Conservation (phyloP, 176 grass and related monocot species). For the Alloteropsis semialata region DNA sequence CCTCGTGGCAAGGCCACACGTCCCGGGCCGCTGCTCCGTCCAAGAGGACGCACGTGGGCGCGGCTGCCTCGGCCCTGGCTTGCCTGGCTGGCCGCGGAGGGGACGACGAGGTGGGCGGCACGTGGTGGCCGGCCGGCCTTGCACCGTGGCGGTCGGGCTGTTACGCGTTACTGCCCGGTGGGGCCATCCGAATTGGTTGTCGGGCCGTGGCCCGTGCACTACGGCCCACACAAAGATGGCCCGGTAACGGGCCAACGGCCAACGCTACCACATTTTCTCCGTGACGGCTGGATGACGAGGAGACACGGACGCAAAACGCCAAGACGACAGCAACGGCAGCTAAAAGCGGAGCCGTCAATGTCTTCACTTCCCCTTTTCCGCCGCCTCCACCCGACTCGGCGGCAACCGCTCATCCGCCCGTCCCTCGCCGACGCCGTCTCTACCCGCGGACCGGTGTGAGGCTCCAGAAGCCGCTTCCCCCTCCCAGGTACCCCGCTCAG, state of each 20-base stretch:
- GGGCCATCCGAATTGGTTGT: neutral
- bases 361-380: constrained; percentile 26
- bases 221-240: neutral
- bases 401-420: constrained; percentile 11
- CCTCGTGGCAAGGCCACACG: neutral
- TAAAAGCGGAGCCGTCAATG: constrained; percentile 31
- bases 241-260: neutral
- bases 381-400: constrained; percentile 19
- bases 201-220: neutral
- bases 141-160: neutral
- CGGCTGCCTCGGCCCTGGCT: constrained; percentile 3
- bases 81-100: neutral
- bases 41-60: constrained; percentile 14
- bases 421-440: neutral
- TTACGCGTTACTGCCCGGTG: neutral
- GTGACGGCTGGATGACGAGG: neutral
- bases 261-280: neutral
- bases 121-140: constrained; percentile 13
- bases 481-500: neutral
- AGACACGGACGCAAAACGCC: too few species aligned
- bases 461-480: neutral
- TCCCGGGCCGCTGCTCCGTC: neutral
- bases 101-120: constrained; percentile 18
- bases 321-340: neutral
- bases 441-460: neutral